Evolutionary conservation across 2,329 filamentous ascomycete species (phyloP), one percentile per base, ranked within the genome.

Genomic region (Volutella citrinella): DNA sequence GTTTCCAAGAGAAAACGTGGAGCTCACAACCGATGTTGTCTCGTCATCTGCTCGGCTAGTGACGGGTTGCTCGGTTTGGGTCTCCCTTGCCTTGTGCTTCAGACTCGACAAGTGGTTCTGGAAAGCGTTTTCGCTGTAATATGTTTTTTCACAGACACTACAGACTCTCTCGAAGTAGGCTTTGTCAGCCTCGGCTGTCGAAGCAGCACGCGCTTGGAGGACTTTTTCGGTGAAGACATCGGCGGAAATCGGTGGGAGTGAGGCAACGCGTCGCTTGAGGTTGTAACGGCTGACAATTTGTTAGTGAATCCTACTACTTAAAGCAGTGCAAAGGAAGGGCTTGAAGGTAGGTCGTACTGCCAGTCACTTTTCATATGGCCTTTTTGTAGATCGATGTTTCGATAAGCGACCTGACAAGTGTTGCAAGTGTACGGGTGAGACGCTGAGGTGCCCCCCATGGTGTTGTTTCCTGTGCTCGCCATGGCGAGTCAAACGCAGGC

Each of bases 281-380:
- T 98, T 98, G 66, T 96, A 96, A 47, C 93, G 83, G 63, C 87
- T 93, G 9, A 11, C 3, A 4, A 4, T 16, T 52, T 26, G 48
- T 40, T 15, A 24, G 25, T 10, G 14, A 29, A 13, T 6, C 9
- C 18, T 7, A 14, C n/a, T 15, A 10, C 17, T 9, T 10, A 12
- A 14, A 5, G 10, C 11, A 5, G n/a, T n/a, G n/a, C n/a, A n/a
- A n/a, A n/a, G n/a, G n/a, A n/a, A n/a, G n/a, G n/a, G n/a, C n/a
- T n/a, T n/a, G n/a, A n/a, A 7, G n/a, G 9, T 11, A 17, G 5
- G 6, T 82, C 87, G 68, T 75, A 93, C 85, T 98, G 91, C 93
- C 93, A 98, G 68, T 98, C 93, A 52, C 84, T 93, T 63, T 93
- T 89, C 93, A 98, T 98, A 61, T 98, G 93, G 22, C 80, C 82